These are phyloP conservation scores for Fraxinus baroniana DNA, from an alignment of 305 asterid genomes.

Conservation along the genomic window DNA sequence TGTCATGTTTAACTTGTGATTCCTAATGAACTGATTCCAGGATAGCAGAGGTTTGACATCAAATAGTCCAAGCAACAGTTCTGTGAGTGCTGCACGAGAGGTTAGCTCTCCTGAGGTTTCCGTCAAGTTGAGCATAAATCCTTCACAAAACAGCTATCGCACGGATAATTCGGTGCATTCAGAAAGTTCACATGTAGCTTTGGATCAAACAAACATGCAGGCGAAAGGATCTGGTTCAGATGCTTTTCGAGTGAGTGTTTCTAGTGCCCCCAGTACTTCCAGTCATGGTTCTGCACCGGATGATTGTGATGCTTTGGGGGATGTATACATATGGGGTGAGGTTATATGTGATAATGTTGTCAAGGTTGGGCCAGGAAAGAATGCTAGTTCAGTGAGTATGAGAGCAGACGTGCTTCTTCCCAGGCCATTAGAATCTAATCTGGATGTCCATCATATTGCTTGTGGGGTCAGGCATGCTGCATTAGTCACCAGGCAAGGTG, in stretches of 20 bases:
- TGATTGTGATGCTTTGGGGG: constrained; percentile 92
- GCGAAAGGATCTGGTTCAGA: constrained; percentile 80
- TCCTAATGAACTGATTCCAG: constrained; percentile 37
- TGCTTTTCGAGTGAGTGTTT: constrained; percentile 89
- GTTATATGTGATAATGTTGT: constrained; percentile 78
- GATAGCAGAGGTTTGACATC: constrained; percentile 73
- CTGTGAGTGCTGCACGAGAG: constrained; percentile 70
- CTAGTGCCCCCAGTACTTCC: constrained; percentile 98
- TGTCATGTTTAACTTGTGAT: constrained; percentile 16
- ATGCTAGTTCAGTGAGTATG: constrained; percentile 55
- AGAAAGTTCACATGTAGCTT: constrained; percentile 75
- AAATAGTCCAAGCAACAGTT: constrained; percentile 74
- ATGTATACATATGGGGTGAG: constrained; percentile 97
- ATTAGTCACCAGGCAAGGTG: constrained; percentile 87
- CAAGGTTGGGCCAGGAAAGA: constrained; percentile 78
- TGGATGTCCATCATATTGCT: constrained; percentile 84
- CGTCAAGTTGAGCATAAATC: constrained; percentile 46
- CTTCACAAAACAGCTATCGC: constrained; percentile 63
- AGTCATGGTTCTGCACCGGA: constrained; percentile 95
- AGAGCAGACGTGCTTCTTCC: constrained; percentile 85
- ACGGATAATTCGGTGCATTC: constrained; percentile 46
- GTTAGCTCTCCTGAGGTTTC: constrained; percentile 72
- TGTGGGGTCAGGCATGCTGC: constrained; percentile 94
- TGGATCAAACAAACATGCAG: constrained; percentile 81
- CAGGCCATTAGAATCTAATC: constrained; percentile 69